Evolutionary conservation across 2,329 filamentous ascomycete genomes (phyloP).

Genomic region (Aspergillus fumigatus): DNA sequence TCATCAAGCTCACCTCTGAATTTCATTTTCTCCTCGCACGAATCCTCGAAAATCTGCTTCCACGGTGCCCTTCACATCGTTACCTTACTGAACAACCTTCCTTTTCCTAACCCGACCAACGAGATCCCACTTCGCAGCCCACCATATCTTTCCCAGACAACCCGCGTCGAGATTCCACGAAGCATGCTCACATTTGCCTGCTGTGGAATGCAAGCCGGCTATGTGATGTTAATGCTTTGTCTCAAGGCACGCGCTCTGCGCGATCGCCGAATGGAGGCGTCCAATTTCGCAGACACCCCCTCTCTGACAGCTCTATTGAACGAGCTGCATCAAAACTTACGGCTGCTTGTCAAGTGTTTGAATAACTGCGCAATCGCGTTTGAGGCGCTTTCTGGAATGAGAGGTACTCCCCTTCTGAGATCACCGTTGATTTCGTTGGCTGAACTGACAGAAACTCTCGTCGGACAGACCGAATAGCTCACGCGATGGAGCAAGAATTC

Average conservation of each 20-base stretch:
- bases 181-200: conserved; percentile 27
- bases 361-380: conserved; percentile 20
- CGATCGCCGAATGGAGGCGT: not conserved
- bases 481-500: conserved; percentile 2
- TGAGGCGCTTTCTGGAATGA: conserved; percentile 19
- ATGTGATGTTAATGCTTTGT: conserved; percentile 26
- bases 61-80: conserved; percentile 25
- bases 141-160: conserved; percentile 1
- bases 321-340: conserved; percentile 18
- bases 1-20: conserved; percentile 1
- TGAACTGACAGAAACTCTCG: not conserved
- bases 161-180: conserved; percentile 14
- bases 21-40: conserved; percentile 21
- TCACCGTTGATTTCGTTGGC: not conserved
- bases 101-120: conserved; percentile 16
- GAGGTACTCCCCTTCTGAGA: conserved; percentile 7
- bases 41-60: conserved; percentile 24
- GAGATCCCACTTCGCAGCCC: conserved; percentile 3
- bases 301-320: conserved; percentile 13
- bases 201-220: conserved; percentile 22
- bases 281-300: not conserved
- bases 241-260: conserved; percentile 12
- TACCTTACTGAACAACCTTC: conserved; percentile 21
- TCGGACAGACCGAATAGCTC: not conserved
- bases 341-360: conserved; percentile 13